Evolutionary conservation across 139 green algal genomes (phyloP).

Genomic region (Chlorella sp.): DNA sequence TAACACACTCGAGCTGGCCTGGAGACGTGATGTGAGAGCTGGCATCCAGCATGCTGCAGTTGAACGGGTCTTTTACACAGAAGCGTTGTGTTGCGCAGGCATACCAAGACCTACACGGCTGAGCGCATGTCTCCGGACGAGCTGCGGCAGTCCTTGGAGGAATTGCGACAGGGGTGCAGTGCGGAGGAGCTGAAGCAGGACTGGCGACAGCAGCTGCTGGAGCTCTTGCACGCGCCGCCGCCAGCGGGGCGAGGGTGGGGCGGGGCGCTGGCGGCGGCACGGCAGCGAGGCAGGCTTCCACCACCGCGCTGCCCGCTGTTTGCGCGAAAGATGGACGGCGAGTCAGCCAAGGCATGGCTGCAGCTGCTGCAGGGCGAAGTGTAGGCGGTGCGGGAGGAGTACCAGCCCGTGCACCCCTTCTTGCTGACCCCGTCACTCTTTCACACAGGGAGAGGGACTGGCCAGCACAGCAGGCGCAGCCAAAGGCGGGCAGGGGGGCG

Average conservation of each 20-base stretch:
- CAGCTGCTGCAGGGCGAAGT: slow-evolving; percentile 7
- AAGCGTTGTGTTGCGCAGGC: not conserved
- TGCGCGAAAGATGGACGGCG: slow-evolving; percentile 22
- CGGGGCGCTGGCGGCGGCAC: too few species aligned
- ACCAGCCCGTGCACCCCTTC: not conserved
- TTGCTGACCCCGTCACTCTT: not conserved
- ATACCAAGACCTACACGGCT: not conserved
- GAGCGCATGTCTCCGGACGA: not conserved
- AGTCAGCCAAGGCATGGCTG: not conserved
- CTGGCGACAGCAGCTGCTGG: not conserved
- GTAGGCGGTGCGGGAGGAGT: not conserved
- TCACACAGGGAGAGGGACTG: not conserved
- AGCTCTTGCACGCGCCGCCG: too few species aligned
- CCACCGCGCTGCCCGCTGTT: slow-evolving; percentile 22
- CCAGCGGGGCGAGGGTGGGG: too few species aligned
- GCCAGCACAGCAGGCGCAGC: not conserved
- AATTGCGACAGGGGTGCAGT: too few species aligned
- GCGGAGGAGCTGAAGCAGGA: too few species aligned
- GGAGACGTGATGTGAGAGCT: not conserved
- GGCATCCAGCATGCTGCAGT: not conserved
- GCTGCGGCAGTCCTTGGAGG: not conserved
- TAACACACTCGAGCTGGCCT: slow-evolving; percentile 1
- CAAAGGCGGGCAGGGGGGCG: not conserved
- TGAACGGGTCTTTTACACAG: not conserved
- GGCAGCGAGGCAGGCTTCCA: too few species aligned